Base-by-base conservation (phyloP, 2,329 filamentous ascomycete species). In the Cordyceps tenuipes region DNA sequence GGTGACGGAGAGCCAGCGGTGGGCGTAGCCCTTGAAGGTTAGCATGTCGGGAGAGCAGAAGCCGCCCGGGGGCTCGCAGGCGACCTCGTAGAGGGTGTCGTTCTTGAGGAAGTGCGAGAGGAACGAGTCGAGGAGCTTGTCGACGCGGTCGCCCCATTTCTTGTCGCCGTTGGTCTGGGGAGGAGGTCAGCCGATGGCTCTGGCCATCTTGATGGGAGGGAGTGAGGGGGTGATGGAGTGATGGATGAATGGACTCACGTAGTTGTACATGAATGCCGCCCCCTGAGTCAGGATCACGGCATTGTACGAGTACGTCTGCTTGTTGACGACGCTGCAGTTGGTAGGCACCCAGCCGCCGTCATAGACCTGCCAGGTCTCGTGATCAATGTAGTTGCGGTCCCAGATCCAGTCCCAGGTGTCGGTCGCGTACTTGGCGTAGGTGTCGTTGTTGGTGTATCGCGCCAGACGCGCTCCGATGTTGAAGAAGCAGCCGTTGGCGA, bases 41-140 rank as follows among this genome's bases (percentile, higher is more conserved):
- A 83, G 72, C 77, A 91, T 88, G 66, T 93, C 90, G 52, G 82
- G 78, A 61, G 86, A 86, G 76, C 90, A 93, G 21, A 74, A 79
- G 23, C 68, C 73, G 3, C 78, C 73, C 31, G 69, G 66, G 39
- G 68, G 66, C 65, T 91, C 88, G 73, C 89, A 93, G 13, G 84
- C 77, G 3, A 82, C 73, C 71, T 93, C 89, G 60, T 76, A 83
- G 65, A 88, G 84, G 64, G 87, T 77, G 47, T 79, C 79, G 15
- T 82, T 72, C 47, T 76, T 76, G 73, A 83, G 84, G 72, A 84
- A 84, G 62, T 76, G 72, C n/a, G 73, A 67, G 19, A 80, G 62
- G 1, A 78, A 73, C 3, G 75, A 76, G 10, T 78, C 74, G 5
- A 86, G 68, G 12, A 90, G 78, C 13, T 78, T 79, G 46, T 84